Conservation (phyloP, 2,329 filamentous ascomycete genomes). For the Exophiala alcalophila region DNA sequence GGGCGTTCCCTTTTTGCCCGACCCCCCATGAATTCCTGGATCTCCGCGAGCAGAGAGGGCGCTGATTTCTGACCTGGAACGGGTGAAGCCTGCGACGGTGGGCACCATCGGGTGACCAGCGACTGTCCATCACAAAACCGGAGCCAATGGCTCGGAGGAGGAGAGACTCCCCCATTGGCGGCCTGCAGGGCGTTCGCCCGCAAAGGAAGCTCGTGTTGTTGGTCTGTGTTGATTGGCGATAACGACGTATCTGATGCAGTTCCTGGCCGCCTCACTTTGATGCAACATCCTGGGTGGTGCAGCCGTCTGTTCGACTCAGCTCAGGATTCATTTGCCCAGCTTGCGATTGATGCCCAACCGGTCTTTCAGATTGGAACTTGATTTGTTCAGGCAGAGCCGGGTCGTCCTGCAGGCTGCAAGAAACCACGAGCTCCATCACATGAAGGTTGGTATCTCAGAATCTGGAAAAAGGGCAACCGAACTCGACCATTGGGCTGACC, state of each 20-base stretch:
- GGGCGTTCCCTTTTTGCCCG: slow-evolving; percentile 6
- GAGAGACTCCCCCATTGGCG: slow-evolving; percentile 15
- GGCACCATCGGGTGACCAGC: neutral
- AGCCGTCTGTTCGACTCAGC: slow-evolving; percentile 2
- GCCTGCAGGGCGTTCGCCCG: slow-evolving; percentile 2
- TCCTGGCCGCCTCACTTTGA: slow-evolving; percentile 24
- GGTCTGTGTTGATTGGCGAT: slow-evolving; percentile 11
- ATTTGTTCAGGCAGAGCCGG: too few species aligned
- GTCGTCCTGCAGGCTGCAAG: neutral
- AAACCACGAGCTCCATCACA: slow-evolving; percentile 6
- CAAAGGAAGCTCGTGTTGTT: neutral
- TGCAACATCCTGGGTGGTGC: neutral
- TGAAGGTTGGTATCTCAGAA: too few species aligned
- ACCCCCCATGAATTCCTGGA: neutral
- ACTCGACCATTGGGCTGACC: too few species aligned
- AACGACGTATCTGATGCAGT: neutral
- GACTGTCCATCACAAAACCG: slow-evolving; percentile 2
- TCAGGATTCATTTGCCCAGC: too few species aligned
- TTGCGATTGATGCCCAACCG: slow-evolving; percentile 21
- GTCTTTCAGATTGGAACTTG: too few species aligned
- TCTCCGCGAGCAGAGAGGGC: neutral
- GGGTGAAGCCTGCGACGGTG: too few species aligned
- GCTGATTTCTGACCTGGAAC: too few species aligned
- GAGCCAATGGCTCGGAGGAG: neutral
- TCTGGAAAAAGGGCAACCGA: too few species aligned